Base-by-base conservation (phyloP, 2,329 filamentous ascomycete genomes). In the Xylaria sp. region DNA sequence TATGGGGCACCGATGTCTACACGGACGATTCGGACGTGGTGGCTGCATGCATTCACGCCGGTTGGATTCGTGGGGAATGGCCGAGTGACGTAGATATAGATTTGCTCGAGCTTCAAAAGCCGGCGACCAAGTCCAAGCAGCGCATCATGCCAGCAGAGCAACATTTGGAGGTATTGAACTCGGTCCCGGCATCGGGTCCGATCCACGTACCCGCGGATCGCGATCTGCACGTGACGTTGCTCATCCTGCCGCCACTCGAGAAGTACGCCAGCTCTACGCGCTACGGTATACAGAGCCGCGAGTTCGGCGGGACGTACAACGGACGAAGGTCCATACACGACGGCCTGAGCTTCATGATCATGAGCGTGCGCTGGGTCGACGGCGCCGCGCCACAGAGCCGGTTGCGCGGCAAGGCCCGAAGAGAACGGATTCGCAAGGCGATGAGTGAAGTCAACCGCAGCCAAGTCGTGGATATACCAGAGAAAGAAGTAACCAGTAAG, bases 1-100 rank as follows among this genome's bases (percentile, higher is more conserved):
- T 99, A 0, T 99, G 95, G 94, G 96, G 96, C 0, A 96, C 93
- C 0, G 94, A 97, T 44, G 87, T 99, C 6, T 98, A 98, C 78
- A 97, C 94, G 0, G 96, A 99, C 74, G 96, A 99, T 80, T 97
- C 94, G 0, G 96, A 99, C 77, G 89, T 96, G 0, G 87, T 99
- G 28, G 95, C 94, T 0, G 94, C 95, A 2, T 95, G 94, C 68
- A 95, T 99, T 54, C 96, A 99, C 79, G 90, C 90, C 1, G 96
- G 96, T 3, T 98, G 94, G 90, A 92, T 99, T 73, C 90, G 91
- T 49, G 95, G 95, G 40, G 93, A 94, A 74, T 97, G 94, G 92
- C 85, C 89, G 4, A 89, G 94, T 6, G 91, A 93, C 42, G 87
- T 96, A 1, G 92, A 96, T 73, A 84, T 88, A 1, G 83, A 85